Conservation (phyloP, 768 basidiomycete genomes). For the Lactarius pseudohatsudake region DNA sequence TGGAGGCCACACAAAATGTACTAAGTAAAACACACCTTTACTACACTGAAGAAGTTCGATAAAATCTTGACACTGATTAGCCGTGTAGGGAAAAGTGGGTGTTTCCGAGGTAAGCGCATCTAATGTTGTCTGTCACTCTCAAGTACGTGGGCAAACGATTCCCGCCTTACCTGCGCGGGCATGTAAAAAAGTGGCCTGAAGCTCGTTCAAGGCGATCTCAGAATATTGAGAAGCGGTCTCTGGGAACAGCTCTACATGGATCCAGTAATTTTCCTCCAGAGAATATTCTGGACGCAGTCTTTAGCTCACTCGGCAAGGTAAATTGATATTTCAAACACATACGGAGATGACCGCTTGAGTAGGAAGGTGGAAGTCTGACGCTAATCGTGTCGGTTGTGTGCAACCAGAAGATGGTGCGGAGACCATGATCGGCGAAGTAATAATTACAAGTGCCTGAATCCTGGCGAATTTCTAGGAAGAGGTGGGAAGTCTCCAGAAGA, state of each 20-base stretch:
- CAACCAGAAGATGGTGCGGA: constrained; percentile 19
- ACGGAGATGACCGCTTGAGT: constrained; percentile 11
- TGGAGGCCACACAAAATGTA: background rate
- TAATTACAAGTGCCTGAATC: constrained; percentile 7
- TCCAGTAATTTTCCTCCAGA: background rate
- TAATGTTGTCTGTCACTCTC: background rate
- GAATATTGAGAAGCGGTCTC: background rate
- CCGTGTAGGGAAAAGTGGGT: background rate
- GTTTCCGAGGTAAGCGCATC: constrained; percentile 6
- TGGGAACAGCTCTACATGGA: background rate
- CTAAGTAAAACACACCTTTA: background rate
- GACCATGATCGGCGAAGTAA: constrained; percentile 17
- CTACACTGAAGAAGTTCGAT: background rate
- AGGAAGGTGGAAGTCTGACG: constrained; percentile 2
- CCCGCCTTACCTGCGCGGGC: background rate
- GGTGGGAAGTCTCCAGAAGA: constrained; percentile 2
- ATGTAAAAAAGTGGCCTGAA: background rate
- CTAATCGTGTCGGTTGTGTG: background rate
- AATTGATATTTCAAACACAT: background rate
- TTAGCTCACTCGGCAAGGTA: background rate
- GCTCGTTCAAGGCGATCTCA: background rate
- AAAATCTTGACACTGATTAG: background rate
- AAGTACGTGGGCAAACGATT: background rate
- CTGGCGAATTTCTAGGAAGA: constrained; percentile 15
- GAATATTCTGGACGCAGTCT: background rate